Evolutionary conservation across 495 filamentous ascomycete genomes (phyloP), one percentile per base, ranked within the genome.

Genomic region (Oidiodendron maius): DNA sequence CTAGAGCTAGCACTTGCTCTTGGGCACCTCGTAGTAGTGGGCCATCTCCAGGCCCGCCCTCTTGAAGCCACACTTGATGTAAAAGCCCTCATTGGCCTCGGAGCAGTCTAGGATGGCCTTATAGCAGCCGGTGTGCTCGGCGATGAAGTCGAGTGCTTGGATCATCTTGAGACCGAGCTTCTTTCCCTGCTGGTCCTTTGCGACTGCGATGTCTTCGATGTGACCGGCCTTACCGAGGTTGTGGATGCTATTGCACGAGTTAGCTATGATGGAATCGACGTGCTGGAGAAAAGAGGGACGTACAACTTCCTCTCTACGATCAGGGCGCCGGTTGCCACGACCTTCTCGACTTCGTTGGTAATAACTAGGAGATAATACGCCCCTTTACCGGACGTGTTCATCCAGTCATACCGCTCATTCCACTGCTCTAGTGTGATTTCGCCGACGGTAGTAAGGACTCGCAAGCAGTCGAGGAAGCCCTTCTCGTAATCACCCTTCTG

Each of bases 121-220:
- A 67, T 95, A 96, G 69, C 89, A 95, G 20, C 89, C 90, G 41
- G 89, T 83, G 57, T 87, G 76, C 58, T 83, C 77, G 46, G 88
- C 88, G 48, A 96, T 81, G 65, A 76, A 83, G 69, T 97, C 93
- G 59, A 98, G 76, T 3, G 93, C 88, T 72, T 97, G 86, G 57
- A 98, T 97, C 46, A 98, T 83, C 50, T 86, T 78, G 62, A 96
- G 69, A 2, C 93, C 93, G 32, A 98, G 73, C 68, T 95, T 96
- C 77, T 96, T 96, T 46, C 93, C 93, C 66, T 97, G 93, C 66
- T 96, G 90, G 48, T 89, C 83, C 66, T 89, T 86, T 52, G 84
- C 80, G 20, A 98, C 91, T 6, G 93, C 89, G 67, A 98, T 96
- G 66, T 98, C 93, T 69, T 98, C 93, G 69, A 98, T 95, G 63